Percentiles rank a stretch among this genome's conserved stretches.
Evolutionary conservation across 495 filamentous ascomycete species (phyloP).

Genomic region (Bacidia rubella): DNA sequence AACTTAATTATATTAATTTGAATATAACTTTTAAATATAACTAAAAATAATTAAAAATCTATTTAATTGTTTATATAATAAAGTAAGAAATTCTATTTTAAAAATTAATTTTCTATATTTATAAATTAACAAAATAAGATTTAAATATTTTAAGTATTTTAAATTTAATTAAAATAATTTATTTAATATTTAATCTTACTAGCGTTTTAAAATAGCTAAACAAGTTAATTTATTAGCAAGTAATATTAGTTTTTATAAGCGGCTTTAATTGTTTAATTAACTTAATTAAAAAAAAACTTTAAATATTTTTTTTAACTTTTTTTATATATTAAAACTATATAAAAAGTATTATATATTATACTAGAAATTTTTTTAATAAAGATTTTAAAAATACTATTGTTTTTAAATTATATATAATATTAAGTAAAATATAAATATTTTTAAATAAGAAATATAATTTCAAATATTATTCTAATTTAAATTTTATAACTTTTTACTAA

Average conservation of each 20-base stretch:
- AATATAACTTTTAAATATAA: not conserved
- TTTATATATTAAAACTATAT: not conserved
- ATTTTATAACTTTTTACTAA: not conserved
- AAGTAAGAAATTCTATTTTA: not conserved
- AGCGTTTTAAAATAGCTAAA: not conserved
- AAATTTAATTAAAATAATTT: conserved; percentile 1
- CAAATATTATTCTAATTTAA: not conserved
- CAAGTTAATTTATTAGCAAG: not conserved
- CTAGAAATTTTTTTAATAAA: not conserved
- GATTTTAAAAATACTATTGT: no score
- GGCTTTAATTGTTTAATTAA: not conserved
- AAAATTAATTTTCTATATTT: conserved; percentile 4
- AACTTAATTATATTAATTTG: not conserved
- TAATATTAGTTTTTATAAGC: not conserved
- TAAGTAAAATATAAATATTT: not conserved
- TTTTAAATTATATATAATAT: conserved; percentile 1
- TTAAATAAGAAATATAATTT: not conserved
- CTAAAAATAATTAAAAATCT: not conserved
- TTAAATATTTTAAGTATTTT: not conserved
- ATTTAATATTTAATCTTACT: conserved; percentile 2
- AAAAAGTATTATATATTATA: not conserved
- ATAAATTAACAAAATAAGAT: not conserved
- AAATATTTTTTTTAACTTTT: conserved; percentile 1
- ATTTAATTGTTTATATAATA: no score
- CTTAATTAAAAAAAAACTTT: not conserved